These are phyloP conservation scores for Psidium friedrichsthalianum DNA, from an alignment of 345 rosid species.

Conservation along the genomic window DNA sequence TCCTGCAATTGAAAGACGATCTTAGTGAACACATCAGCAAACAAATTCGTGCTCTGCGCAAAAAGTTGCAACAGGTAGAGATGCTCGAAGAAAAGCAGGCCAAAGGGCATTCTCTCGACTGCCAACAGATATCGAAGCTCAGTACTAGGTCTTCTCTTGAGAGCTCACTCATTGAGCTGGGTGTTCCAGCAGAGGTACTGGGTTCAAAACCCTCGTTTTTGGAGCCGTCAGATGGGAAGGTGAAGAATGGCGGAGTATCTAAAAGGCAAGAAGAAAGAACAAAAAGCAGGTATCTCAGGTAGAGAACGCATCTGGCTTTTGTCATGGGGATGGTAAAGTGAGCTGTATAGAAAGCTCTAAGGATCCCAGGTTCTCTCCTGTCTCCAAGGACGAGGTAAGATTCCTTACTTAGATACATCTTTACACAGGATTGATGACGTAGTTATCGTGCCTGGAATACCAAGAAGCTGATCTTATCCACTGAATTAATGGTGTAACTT, in stretches of 20 bases:
- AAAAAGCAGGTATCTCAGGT: slow-evolving; percentile 35
- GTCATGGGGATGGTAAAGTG: slow-evolving; percentile 11
- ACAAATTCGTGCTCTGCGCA: slow-evolving; percentile 70
- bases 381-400: slow-evolving; percentile 38
- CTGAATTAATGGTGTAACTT: not conserved
- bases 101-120: slow-evolving; percentile 68
- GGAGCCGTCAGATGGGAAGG: slow-evolving; percentile 36
- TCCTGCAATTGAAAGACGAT: slow-evolving; percentile 49
- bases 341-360: slow-evolving; percentile 15
- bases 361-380: slow-evolving; percentile 20
- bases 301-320: slow-evolving; percentile 27
- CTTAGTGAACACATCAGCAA: slow-evolving; percentile 32
- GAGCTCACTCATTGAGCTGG: slow-evolving; percentile 64
- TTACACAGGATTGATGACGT: not conserved
- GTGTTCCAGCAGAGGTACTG: slow-evolving; percentile 34
- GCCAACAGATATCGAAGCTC: slow-evolving; percentile 87
- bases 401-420: not conserved
- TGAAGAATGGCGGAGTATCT: slow-evolving; percentile 34
- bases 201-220: slow-evolving; percentile 24
- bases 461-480: not conserved
- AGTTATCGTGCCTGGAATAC: not conserved
- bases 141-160: slow-evolving; percentile 53
- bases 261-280: slow-evolving; percentile 61
- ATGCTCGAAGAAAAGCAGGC: slow-evolving; percentile 74
- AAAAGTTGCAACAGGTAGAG: slow-evolving; percentile 93